Conservation (phyloP, 768 basidiomycete genomes). For the Rossbeevera mucosa region DNA sequence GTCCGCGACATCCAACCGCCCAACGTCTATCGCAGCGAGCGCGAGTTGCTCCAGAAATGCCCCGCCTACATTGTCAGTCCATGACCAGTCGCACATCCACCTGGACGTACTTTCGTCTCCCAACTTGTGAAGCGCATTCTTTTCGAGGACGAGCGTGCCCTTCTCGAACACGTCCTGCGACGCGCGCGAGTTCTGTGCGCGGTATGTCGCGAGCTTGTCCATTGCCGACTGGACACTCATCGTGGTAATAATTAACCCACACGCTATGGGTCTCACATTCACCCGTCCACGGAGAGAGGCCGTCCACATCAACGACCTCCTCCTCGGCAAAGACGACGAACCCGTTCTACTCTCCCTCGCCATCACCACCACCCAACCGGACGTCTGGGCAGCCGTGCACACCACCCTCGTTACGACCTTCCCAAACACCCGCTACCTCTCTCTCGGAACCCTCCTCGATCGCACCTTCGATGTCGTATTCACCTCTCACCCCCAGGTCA, state of each 20-base stretch:
- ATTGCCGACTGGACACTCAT: constrained; percentile 49
- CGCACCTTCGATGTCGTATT: constrained; percentile 39
- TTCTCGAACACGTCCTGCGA: constrained; percentile 59
- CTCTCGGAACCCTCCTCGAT: constrained; percentile 45
- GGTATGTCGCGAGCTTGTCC: constrained; percentile 50
- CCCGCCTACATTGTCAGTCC: constrained; percentile 52
- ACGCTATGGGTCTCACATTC: not conserved
- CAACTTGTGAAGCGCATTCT: constrained; percentile 39
- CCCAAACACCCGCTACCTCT: constrained; percentile 29
- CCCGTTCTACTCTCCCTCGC: constrained; percentile 50
- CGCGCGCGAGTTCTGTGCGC: constrained; percentile 44
- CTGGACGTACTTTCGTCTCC: constrained; percentile 52
- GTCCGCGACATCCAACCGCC: constrained; percentile 67
- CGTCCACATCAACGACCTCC: constrained; percentile 48
- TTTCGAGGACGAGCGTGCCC: constrained; percentile 48
- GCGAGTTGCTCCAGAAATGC: constrained; percentile 75
- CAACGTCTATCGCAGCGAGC: constrained; percentile 73
- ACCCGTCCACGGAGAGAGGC: constrained; percentile 15
- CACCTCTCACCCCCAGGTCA: constrained; percentile 28
- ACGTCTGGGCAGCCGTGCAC: constrained; percentile 37
- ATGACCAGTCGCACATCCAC: not conserved
- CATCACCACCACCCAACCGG: constrained; percentile 44
- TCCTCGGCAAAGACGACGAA: constrained; percentile 40
- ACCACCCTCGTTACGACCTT: constrained; percentile 27
- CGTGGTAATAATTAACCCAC: no score